These are phyloP conservation scores for Lipomyces chichibuensis DNA, from an alignment of 805 yeast genomes.

Conservation along the genomic window DNA sequence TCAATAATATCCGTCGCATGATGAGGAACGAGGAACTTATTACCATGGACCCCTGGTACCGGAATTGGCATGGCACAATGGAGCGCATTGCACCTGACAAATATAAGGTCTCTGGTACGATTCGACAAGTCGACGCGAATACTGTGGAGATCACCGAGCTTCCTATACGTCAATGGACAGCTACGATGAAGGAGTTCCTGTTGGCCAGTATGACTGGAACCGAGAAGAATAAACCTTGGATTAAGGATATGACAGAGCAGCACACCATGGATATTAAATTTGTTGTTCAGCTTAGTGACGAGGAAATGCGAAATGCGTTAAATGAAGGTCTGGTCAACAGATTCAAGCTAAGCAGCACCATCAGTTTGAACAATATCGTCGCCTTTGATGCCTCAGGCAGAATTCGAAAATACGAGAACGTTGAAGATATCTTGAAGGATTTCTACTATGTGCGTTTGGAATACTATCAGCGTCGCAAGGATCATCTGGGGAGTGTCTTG, in stretches of 20 bases:
- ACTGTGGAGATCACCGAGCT: conserved; percentile 88
- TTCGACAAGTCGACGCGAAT: conserved; percentile 76
- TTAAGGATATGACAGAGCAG: conserved; percentile 92
- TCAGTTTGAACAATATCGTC: conserved; percentile 85
- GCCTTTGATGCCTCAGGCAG: conserved; percentile 91
- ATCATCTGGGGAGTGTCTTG: conserved; percentile 66
- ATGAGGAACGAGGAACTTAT: conserved; percentile 66
- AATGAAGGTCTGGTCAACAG: conserved; percentile 79
- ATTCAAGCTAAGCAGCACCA: conserved; percentile 71
- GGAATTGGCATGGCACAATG: conserved; percentile 90
- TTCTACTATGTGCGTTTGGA: conserved; percentile 86
- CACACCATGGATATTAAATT: conserved; percentile 78
- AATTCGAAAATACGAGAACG: conserved; percentile 76
- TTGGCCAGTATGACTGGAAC: conserved; percentile 71
- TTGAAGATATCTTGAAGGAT: conserved; percentile 77
- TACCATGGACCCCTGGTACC: conserved; percentile 89
- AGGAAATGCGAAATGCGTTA: conserved; percentile 80
- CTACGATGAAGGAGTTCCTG: conserved; percentile 82
- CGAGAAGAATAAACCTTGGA: conserved; percentile 80
- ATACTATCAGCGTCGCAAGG: conserved; percentile 88
- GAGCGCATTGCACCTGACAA: conserved; percentile 66
- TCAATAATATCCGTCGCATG: conserved; percentile 68
- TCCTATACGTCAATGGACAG: conserved; percentile 92
- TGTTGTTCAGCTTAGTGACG: conserved; percentile 69
- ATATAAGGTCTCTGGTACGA: conserved; percentile 75